Base-by-base conservation (phyloP, 768 basidiomycete species). In the Auriscalpium orientale region DNA sequence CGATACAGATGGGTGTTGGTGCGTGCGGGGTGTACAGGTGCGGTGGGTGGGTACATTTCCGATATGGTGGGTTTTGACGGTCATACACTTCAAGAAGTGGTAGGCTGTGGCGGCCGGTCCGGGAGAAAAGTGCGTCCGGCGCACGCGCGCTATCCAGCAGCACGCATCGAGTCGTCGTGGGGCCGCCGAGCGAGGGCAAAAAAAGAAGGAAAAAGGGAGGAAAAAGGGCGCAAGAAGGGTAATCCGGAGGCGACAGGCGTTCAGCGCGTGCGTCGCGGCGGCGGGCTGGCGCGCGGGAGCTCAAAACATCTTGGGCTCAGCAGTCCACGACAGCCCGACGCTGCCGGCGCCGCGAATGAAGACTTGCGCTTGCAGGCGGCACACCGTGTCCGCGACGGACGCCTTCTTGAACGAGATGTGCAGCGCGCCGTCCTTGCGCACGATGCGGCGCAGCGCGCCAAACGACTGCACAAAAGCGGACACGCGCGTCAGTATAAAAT, bases 291-390 rank as follows among this genome's bases (percentile, higher is more conserved):
- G 40, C 18, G 40, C 15, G 18, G 15, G 40, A 18, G 40, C 18
- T 43, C 40, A 43, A 43, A 43, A 43, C 40, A 43, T 43, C 18
- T 18, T 43, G 15, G 40, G 18, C 52, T 57, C 58, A 9, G 48
- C 53, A 47, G 58, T 46, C 59, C 56, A 62, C 45, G 61, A 62
- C 47, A 62, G 56, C 10, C 35, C 59, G 38, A 62, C 61, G 52
- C 56, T 58, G 37, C 61, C 61, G 13, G 57, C 61, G 11, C 51
- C 61, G 2, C 55, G 53, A 47, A 62, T 62, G 34, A 45, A 55
- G 8, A 61, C 61, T 16, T 57, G 61, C 50, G 61, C 56, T 54
- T 62, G 59, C 45, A 61, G 51, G 51, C 59, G 59, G 54, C 61
- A 62, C 54, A 57, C 61, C 46, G 56, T 60, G 49, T 62, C 61